Conservation (phyloP, 2,329 filamentous ascomycete species). For the Diaporthe humulicola region DNA sequence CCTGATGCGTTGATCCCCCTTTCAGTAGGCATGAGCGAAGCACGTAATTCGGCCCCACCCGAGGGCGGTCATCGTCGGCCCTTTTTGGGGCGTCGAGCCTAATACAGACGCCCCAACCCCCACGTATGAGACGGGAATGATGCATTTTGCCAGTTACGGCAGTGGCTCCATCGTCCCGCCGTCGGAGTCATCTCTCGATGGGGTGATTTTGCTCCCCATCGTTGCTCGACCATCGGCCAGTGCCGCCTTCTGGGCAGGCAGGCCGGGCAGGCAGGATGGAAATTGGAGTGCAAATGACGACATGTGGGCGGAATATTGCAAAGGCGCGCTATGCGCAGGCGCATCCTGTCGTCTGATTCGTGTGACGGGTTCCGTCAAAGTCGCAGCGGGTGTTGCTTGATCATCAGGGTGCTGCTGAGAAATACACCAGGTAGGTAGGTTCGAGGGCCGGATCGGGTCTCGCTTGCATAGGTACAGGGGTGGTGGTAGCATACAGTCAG, state of each 20-base stretch:
- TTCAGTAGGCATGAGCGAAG: conserved; percentile 9
- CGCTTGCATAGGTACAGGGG: conserved; percentile 17
- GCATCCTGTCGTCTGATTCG: conserved; percentile 14
- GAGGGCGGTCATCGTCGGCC: conserved; percentile 16
- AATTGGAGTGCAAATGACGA: conserved; percentile 24
- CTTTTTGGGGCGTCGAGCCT: neutral
- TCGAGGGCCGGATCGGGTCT: conserved; percentile 19
- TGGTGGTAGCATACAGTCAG: neutral
- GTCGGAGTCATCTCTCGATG: conserved; percentile 10
- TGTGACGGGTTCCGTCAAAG: neutral
- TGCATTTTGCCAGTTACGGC: neutral
- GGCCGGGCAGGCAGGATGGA: neutral
- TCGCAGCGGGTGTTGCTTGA: neutral
- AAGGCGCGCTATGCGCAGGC: conserved; percentile 13
- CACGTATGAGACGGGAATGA: conserved; percentile 19
- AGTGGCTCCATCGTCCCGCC: neutral
- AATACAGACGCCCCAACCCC: neutral
- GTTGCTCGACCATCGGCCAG: conserved; percentile 18
- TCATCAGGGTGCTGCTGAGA: conserved; percentile 32
- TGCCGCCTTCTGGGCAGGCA: conserved; percentile 28
- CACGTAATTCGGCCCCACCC: conserved; percentile 37
- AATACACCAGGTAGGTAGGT: neutral
- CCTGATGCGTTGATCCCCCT: conserved; percentile 8
- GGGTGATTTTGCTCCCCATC: neutral
- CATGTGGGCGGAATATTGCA: conserved; percentile 30